A percentile compares a stretch with the other conserved stretches of the same genome.
Evolutionary conservation across 192 early-diverging fungal genomes (phyloP).

Genomic region (Coemansia furcata): DNA sequence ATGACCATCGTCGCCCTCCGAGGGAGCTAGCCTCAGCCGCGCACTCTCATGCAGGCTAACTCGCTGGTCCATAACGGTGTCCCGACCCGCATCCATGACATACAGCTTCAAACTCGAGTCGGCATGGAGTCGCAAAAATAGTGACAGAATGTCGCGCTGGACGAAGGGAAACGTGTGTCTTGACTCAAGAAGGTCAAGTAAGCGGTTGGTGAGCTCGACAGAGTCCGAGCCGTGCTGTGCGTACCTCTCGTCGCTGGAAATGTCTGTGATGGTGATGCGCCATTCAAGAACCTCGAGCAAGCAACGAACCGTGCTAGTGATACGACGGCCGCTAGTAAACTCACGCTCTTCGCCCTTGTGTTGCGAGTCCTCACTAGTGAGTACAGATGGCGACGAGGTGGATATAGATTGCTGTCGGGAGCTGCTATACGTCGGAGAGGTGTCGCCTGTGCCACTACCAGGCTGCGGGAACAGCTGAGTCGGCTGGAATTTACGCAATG

Average conservation of each 20-base stretch:
- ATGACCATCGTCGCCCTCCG: neutral
- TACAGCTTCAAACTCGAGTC: conserved; percentile 43
- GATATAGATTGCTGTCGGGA: neutral
- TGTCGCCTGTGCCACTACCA: conserved; percentile 2
- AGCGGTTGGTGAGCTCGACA: conserved; percentile 30
- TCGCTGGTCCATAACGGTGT: conserved; percentile 51
- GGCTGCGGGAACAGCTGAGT: neutral
- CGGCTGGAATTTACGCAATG: neutral
- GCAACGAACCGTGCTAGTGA: conserved; percentile 19
- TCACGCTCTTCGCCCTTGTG: conserved; percentile 16
- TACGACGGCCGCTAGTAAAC: conserved; percentile 29
- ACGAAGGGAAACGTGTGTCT: conserved; percentile 34
- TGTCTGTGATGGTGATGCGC: conserved; percentile 38
- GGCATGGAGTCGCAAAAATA: conserved; percentile 44
- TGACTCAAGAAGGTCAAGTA: conserved; percentile 40
- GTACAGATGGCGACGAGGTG: conserved; percentile 1
- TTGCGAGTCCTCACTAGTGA: neutral
- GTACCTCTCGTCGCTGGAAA: conserved; percentile 14
- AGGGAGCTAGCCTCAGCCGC: conserved; percentile 25
- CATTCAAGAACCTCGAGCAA: conserved; percentile 28
- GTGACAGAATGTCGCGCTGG: conserved; percentile 35
- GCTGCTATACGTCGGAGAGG: conserved; percentile 1
- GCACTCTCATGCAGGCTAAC: conserved; percentile 46
- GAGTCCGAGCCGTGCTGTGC: conserved; percentile 21
- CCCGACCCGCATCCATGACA: conserved; percentile 23